phyloP scores from a whole-genome alignment of 164 flowering plant genomes.

The Paratinospora sagittata region DNA sequence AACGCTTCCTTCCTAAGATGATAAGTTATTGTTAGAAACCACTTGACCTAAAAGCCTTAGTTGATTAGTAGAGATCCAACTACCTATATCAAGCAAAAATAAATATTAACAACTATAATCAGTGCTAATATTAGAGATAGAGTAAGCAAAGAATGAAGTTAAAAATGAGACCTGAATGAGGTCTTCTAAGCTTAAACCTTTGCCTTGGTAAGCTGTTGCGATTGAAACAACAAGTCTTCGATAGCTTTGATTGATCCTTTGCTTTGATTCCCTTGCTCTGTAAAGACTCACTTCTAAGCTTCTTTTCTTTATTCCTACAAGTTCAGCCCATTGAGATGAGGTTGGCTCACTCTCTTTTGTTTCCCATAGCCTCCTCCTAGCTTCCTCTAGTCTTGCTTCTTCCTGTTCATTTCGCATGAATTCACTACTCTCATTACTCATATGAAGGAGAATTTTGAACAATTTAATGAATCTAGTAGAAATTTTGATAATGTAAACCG shows the following conservation, averaged over 20 bases:
- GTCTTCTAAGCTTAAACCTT: slow-evolving; percentile 53
- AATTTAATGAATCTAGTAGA: background rate
- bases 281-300: slow-evolving; percentile 33
- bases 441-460: too few relatives aligned
- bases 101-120: too few relatives aligned
- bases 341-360: slow-evolving; percentile 14
- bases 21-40: too few relatives aligned
- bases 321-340: slow-evolving; percentile 38
- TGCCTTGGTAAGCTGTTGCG: slow-evolving; percentile 48
- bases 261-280: slow-evolving; percentile 35
- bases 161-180: slow-evolving; percentile 45
- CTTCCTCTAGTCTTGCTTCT: slow-evolving; percentile 40
- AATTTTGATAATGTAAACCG: background rate
- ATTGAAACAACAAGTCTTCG: slow-evolving; percentile 48
- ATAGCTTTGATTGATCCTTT: slow-evolving; percentile 36
- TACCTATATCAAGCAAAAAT: too few relatives aligned
- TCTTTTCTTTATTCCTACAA: slow-evolving; percentile 28
- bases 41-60: too few relatives aligned
- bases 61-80: too few relatives aligned
- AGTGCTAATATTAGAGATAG: too few relatives aligned
- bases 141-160: background rate
- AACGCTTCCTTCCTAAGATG: slow-evolving; percentile 51
- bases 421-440: background rate
- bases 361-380: slow-evolving; percentile 15
- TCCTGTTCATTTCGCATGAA: slow-evolving; percentile 29